Conservation (phyloP, 2,329 filamentous ascomycete genomes). For the Clonostachys rosea region DNA sequence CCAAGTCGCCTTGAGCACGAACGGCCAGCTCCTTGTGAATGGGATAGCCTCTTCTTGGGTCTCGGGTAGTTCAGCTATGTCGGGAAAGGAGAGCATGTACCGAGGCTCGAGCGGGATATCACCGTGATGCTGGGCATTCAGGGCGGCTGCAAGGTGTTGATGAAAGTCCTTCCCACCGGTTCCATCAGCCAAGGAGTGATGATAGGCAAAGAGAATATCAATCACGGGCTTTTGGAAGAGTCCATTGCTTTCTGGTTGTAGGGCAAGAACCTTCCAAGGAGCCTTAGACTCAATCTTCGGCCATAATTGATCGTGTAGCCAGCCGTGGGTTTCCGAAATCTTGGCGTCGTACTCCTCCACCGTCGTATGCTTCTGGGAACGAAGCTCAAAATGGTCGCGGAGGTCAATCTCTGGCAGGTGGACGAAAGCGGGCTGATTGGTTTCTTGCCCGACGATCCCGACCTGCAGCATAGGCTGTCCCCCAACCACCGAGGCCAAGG, state of each 20-base stretch:
- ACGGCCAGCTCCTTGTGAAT: slow-evolving; percentile 31
- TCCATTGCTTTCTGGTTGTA: neutral
- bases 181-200: slow-evolving; percentile 50
- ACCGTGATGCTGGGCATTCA: slow-evolving; percentile 17
- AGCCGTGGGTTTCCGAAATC: slow-evolving; percentile 24
- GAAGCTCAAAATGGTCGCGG: slow-evolving; percentile 31
- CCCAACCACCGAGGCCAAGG: slow-evolving; percentile 31
- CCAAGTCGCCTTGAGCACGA: slow-evolving; percentile 34
- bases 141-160: slow-evolving; percentile 32
- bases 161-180: slow-evolving; percentile 44
- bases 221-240: slow-evolving; percentile 18
- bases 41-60: slow-evolving; percentile 33
- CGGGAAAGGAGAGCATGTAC: slow-evolving; percentile 20
- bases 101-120: neutral
- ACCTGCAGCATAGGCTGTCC: slow-evolving; percentile 42
- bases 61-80: slow-evolving; percentile 22
- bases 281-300: slow-evolving; percentile 29
- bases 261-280: slow-evolving; percentile 37
- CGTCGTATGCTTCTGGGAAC: slow-evolving; percentile 9
- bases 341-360: slow-evolving; percentile 18
- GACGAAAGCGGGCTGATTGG: slow-evolving; percentile 34
- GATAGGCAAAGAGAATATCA: slow-evolving; percentile 42
- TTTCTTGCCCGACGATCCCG: slow-evolving; percentile 39
- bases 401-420: slow-evolving; percentile 36
- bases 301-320: slow-evolving; percentile 34